A percentile compares a stretch with the other conserved stretches of the same genome.
phyloP scores from a whole-genome alignment of 768 basidiomycete species.

The Phanerochaete carnosa region DNA sequence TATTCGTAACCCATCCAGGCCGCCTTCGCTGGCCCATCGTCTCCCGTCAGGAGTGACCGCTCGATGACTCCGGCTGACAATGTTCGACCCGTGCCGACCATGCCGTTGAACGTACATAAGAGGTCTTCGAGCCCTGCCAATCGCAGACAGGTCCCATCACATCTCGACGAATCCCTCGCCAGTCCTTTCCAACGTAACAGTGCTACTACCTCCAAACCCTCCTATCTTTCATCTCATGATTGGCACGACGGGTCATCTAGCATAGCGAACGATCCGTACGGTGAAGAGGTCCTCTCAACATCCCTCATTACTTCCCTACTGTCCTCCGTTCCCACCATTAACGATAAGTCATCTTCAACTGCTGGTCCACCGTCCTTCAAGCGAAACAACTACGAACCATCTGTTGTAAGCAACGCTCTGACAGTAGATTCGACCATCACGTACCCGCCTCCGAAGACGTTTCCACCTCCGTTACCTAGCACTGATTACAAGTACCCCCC shows the following conservation, averaged over 20 bases:
- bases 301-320: constrained; percentile 60
- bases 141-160: neutral
- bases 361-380: constrained; percentile 7
- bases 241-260: constrained; percentile 63
- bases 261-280: constrained; percentile 52
- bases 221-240: constrained; percentile 40
- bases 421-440: constrained; percentile 12
- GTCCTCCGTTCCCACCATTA: constrained; percentile 14
- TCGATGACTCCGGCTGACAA: constrained; percentile 2
- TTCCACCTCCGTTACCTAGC: constrained; percentile 1
- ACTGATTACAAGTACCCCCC: constrained; percentile 2
- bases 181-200: neutral
- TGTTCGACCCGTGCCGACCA: neutral
- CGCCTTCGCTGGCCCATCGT: constrained; percentile 1
- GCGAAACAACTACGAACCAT: constrained; percentile 10
- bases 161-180: neutral
- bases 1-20: constrained; percentile 45
- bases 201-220: constrained; percentile 1
- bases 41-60: neutral
- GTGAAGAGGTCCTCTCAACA: constrained; percentile 56
- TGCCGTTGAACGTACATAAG: constrained; percentile 8
- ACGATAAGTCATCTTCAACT: neutral
- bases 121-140: neutral
- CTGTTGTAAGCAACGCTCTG: constrained; percentile 10
- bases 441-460: constrained; percentile 10